Evolutionary conservation across 1,284 basidiomycete species (phyloP).

Genomic region (Testicularia cyperi): DNA sequence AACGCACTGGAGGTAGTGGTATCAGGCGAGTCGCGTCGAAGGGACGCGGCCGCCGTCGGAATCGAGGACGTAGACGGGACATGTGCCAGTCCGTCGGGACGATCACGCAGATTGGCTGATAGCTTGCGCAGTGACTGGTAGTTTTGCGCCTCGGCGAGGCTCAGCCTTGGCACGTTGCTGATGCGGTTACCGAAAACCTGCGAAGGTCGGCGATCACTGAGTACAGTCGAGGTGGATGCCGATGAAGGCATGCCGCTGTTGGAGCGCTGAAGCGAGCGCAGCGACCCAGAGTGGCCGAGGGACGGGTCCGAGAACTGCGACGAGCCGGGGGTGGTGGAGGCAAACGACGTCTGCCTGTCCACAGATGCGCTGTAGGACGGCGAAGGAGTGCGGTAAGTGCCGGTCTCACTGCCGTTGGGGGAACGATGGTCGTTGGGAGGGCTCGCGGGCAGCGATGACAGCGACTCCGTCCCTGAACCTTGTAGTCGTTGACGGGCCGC

Average conservation of each 20-base stretch:
- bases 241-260: constrained; percentile 10
- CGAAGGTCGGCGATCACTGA: constrained; percentile 34
- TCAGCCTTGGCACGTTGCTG: constrained; percentile 26
- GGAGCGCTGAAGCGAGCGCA: constrained; percentile 10
- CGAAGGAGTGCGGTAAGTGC: constrained; percentile 17
- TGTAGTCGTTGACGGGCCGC: constrained; percentile 31
- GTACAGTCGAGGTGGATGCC: constrained; percentile 17
- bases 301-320: constrained; percentile 22
- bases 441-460: constrained; percentile 9
- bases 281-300: constrained; percentile 5
- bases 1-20: too few species aligned
- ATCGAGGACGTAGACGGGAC: too few species aligned
- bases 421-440: constrained; percentile 25
- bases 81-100: too few species aligned
- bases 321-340: constrained; percentile 13
- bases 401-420: constrained; percentile 17
- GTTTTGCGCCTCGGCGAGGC: constrained; percentile 36
- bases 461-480: constrained; percentile 23
- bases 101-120: constrained; percentile 30
- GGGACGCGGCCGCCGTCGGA: constrained; percentile 6
- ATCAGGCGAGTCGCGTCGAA: too few species aligned
- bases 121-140: constrained; percentile 34
- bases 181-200: constrained; percentile 21
- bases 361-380: constrained; percentile 12
- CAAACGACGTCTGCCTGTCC: constrained; percentile 20